Conservation (phyloP, 83 land plant species). For the Thuja plicata region DNA sequence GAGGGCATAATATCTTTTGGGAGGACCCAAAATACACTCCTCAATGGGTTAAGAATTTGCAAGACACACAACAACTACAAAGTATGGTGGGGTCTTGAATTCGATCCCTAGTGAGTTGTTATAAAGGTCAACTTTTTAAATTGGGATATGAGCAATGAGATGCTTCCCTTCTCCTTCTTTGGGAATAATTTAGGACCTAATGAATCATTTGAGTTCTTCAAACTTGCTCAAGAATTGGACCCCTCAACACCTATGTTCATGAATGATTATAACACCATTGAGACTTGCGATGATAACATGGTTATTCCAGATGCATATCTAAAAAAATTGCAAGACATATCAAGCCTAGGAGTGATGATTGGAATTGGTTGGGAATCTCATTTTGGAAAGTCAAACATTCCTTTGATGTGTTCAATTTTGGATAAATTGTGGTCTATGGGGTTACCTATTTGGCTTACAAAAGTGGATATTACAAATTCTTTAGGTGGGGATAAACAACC, state of each 20-base stretch:
- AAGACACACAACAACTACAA: constrained; percentile 28
- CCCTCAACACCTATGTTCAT: constrained; percentile 52
- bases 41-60: constrained; percentile 60
- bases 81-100: constrained; percentile 41
- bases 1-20: constrained; percentile 96
- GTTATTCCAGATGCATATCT: constrained; percentile 42
- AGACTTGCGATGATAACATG: constrained; percentile 32
- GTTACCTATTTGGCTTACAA: constrained; percentile 87
- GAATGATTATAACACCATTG: constrained; percentile 88
- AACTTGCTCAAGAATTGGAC: constrained; percentile 51
- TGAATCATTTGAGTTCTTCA: constrained; percentile 38
- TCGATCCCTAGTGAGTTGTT: constrained; percentile 49
- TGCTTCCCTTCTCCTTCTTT: constrained; percentile 68
- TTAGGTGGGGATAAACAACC: constrained; percentile 26
- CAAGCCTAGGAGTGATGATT: constrained; percentile 15
- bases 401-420: constrained; percentile 60
- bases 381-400: constrained; percentile 48
- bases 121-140: constrained; percentile 55
- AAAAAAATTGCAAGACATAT: constrained; percentile 45
- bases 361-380: constrained; percentile 77
- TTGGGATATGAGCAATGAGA: constrained; percentile 95
- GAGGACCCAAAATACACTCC: constrained; percentile 61
- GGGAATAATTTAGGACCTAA: constrained; percentile 45
- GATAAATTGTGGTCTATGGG: constrained; percentile 52
- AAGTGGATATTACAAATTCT: constrained; percentile 42